Evolutionary conservation across 2,329 filamentous ascomycete genomes (phyloP).

Genomic region (Calonectria pauciramosa): DNA sequence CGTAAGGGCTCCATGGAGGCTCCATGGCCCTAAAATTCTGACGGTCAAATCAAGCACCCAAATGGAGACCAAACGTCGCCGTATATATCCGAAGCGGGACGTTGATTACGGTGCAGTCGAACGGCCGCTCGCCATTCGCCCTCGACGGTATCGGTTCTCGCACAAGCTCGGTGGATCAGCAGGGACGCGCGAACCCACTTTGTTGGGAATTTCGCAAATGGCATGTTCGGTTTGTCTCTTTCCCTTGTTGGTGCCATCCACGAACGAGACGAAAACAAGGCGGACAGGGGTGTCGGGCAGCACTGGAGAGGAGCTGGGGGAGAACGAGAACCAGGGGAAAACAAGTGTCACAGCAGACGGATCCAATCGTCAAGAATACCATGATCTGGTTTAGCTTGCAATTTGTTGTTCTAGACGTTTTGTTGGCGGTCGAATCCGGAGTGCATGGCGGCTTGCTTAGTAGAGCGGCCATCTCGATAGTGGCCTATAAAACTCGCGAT

Average conservation of each 20-base stretch:
- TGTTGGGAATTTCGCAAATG: slow-evolving; percentile 7
- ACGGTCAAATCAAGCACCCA: slow-evolving; percentile 17
- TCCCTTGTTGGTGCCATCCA: slow-evolving; percentile 5
- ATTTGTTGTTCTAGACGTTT: slow-evolving; percentile 1
- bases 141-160: not conserved
- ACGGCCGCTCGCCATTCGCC: slow-evolving; percentile 26
- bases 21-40: slow-evolving; percentile 18
- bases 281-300: slow-evolving; percentile 23
- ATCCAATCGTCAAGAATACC: not conserved
- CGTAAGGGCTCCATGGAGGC: slow-evolving; percentile 32
- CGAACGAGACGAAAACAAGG: slow-evolving; percentile 8
- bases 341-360: not conserved
- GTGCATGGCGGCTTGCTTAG: not conserved
- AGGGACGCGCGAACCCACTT: slow-evolving; percentile 10
- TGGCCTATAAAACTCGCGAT: not conserved
- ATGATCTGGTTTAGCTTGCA: not conserved
- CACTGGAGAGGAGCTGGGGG: slow-evolving; percentile 18
- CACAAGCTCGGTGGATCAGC: slow-evolving; percentile 19
- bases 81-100: slow-evolving; percentile 29
- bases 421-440: not conserved
- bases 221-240: not conserved
- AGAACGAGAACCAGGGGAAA: not conserved
- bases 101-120: slow-evolving; percentile 22
- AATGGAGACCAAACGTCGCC: slow-evolving; percentile 26
- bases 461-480: not conserved